Percentiles rank a stretch among this genome's conserved stretches.
Evolutionary conservation across 108 stramenopile genomes (phyloP).

Genomic region (Craspedostauros australis): DNA sequence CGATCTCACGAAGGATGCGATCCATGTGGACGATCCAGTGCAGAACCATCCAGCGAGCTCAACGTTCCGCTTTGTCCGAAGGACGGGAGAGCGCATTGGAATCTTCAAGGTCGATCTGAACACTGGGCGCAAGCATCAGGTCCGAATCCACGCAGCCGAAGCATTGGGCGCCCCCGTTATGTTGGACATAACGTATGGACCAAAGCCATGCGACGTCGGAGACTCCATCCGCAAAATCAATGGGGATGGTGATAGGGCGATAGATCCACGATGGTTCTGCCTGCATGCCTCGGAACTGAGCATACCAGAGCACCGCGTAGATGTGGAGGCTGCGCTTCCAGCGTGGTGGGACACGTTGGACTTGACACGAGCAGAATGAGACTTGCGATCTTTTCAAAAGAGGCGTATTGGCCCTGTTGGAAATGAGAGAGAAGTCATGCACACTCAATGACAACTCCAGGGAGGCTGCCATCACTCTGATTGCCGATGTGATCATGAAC

Average conservation of each 20-base stretch:
- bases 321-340: slow-evolving; percentile 45
- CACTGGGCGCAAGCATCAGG: slow-evolving; percentile 80
- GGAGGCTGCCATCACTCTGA: too few relatives aligned
- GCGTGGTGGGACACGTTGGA: slow-evolving; percentile 43
- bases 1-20: slow-evolving; percentile 10
- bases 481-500: too few relatives aligned
- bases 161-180: slow-evolving; percentile 46
- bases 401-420: too few relatives aligned
- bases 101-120: slow-evolving; percentile 46
- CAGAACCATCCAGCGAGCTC: slow-evolving; percentile 46
- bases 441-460: too few relatives aligned
- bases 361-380: background rate
- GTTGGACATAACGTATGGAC: slow-evolving; percentile 40
- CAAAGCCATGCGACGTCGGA: background rate
- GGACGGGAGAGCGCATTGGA: slow-evolving; percentile 15
- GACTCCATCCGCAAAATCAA: slow-evolving; percentile 5
- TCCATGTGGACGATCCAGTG: slow-evolving; percentile 39
- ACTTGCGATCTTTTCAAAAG: too few relatives aligned
- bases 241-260: slow-evolving; percentile 2
- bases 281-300: slow-evolving; percentile 46
- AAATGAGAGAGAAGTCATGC: too few relatives aligned
- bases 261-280: slow-evolving; percentile 27
- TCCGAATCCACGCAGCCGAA: slow-evolving; percentile 62
- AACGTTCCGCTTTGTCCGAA: slow-evolving; percentile 26
- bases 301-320: slow-evolving; percentile 39